Evolutionary conservation across 2,329 filamentous ascomycete genomes (phyloP).

Genomic region (Penicillium rolfsii): DNA sequence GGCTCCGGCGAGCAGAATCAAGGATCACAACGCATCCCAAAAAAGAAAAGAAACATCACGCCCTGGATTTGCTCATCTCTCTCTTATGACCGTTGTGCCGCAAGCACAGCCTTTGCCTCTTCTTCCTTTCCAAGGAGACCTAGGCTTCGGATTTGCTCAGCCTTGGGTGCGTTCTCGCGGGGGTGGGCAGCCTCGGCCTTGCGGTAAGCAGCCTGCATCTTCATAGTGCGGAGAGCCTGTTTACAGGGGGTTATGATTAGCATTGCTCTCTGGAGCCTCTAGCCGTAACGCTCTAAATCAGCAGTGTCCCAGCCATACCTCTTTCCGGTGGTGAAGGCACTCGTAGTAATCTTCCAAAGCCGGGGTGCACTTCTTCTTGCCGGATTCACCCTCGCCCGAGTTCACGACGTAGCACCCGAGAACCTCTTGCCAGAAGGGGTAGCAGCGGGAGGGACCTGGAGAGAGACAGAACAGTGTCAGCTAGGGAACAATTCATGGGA

Average conservation of each 20-base stretch:
- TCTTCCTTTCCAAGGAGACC: conserved; percentile 84
- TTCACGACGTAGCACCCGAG: conserved; percentile 98
- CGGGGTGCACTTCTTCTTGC: conserved; percentile 84
- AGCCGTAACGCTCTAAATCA: background rate
- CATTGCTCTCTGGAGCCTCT: background rate
- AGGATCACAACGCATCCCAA: conserved; percentile 33
- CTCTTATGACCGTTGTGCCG: conserved; percentile 31
- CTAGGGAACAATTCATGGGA: conserved; percentile 21
- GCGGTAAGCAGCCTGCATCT: conserved; percentile 82
- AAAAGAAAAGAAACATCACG: conserved; percentile 33
- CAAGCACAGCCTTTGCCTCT: conserved; percentile 66
- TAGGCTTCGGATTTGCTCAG: conserved; percentile 83
- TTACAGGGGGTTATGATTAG: conserved; percentile 12
- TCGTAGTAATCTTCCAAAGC: conserved; percentile 97
- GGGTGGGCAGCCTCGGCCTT: conserved; percentile 74
- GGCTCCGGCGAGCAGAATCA: conserved; percentile 29
- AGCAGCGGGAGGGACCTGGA: conserved; percentile 77
- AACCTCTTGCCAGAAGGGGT: conserved; percentile 99
- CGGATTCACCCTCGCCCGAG: conserved; percentile 75
- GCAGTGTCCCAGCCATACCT: conserved; percentile 63
- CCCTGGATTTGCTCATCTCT: conserved; percentile 23
- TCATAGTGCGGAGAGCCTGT: conserved; percentile 75
- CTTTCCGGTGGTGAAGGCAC: conserved; percentile 98
- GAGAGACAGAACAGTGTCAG: conserved; percentile 28
- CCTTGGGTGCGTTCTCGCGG: conserved; percentile 78